Evolutionary conservation across 2,329 filamentous ascomycete genomes (phyloP).

Genomic region (Fusarium euwallaceae): DNA sequence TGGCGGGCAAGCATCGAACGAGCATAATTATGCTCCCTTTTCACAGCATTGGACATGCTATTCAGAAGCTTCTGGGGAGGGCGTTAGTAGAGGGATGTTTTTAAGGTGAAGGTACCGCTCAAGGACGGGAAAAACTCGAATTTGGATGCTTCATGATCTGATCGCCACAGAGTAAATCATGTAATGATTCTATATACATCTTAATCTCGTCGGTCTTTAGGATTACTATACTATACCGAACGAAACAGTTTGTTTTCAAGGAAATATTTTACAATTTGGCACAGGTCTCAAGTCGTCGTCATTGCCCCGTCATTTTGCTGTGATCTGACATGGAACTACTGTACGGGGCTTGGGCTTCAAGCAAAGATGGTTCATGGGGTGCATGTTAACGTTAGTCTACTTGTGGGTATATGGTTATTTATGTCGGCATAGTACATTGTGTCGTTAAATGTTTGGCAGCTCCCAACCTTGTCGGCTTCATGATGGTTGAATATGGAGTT

Average conservation of each 20-base stretch:
- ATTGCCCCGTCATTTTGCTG: neutral
- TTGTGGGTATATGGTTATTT: neutral
- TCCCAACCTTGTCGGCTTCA: neutral
- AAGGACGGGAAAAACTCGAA: constrained; percentile 21
- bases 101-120: constrained; percentile 25
- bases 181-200: constrained; percentile 45
- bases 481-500: neutral
- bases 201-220: constrained; percentile 38
- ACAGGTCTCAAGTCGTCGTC: neutral
- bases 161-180: constrained; percentile 36
- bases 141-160: constrained; percentile 43
- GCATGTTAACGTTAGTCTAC: neutral
- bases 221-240: neutral
- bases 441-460: constrained; percentile 1
- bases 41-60: constrained; percentile 29
- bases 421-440: neutral
- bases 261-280: constrained; percentile 5
- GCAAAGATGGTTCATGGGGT: neutral
- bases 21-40: constrained; percentile 28
- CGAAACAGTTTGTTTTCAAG: constrained; percentile 11
- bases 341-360: neutral
- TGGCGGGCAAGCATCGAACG: constrained; percentile 43
- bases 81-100: constrained; percentile 37
- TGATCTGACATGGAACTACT: neutral
- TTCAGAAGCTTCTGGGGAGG: constrained; percentile 29